A percentile compares a stretch with the other conserved stretches of the same genome.
Evolutionary conservation across 2,329 filamentous ascomycete species (phyloP).

Genomic region (Phialophora macrospora): DNA sequence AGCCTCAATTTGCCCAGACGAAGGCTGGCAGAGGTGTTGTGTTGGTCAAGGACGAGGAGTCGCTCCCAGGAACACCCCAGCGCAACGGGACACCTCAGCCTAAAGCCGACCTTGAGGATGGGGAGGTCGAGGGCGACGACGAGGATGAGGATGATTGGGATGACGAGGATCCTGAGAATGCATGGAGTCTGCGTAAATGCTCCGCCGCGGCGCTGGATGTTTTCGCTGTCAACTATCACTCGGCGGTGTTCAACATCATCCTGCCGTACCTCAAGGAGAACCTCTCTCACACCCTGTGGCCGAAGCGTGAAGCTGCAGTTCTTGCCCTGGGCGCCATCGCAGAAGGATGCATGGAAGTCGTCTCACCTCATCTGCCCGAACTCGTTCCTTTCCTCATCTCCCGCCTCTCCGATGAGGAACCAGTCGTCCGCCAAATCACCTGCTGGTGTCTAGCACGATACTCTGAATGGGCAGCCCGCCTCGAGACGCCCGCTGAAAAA

Average conservation of each 20-base stretch:
- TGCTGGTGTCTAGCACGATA: constrained; percentile 97
- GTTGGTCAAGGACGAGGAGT: constrained; percentile 43
- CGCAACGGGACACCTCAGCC: constrained; percentile 61
- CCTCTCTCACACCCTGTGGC: constrained; percentile 86
- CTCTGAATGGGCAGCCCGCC: constrained; percentile 84
- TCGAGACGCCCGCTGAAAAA: constrained; percentile 69
- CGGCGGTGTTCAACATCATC: constrained; percentile 86
- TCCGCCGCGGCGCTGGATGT: constrained; percentile 94
- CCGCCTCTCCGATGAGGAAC: constrained; percentile 80
- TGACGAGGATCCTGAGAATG: constrained; percentile 78
- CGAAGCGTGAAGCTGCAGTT: constrained; percentile 89
- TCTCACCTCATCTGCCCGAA: constrained; percentile 87
- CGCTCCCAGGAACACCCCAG: constrained; percentile 45
- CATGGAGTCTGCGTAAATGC: constrained; percentile 95
- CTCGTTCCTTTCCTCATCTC: constrained; percentile 88
- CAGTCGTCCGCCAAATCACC: constrained; percentile 92
- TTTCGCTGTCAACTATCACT: constrained; percentile 87
- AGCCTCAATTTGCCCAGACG: constrained; percentile 83
- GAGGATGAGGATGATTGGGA: constrained; percentile 71
- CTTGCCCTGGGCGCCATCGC: constrained; percentile 92
- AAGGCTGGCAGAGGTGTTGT: constrained; percentile 60
- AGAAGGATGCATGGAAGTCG: constrained; percentile 88
- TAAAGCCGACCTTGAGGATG: constrained; percentile 79
- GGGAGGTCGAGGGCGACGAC: constrained; percentile 77
- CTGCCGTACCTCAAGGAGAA: constrained; percentile 91